Base-by-base conservation (phyloP, 306 rosid genomes). In the Heteromeles arbutifolia region DNA sequence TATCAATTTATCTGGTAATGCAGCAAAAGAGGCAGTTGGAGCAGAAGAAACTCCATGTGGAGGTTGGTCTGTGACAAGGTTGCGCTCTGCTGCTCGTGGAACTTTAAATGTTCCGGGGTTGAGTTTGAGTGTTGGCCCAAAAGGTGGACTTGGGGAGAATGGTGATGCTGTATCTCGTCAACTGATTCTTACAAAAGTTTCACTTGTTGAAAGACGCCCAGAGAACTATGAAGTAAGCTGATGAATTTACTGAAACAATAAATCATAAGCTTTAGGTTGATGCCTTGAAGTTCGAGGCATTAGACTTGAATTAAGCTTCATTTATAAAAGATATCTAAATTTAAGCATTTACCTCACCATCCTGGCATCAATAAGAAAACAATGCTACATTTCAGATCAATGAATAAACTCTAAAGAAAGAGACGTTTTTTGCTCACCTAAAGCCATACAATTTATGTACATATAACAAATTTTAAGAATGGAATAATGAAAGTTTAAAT, bases 171-270 rank as follows among this genome's bases (percentile, higher is more conserved):
- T 92, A 75, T 89, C 92, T 82, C 93, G 99, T 75, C 99, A 96
- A 82, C 97, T 96, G 77, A 89, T 96, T 88, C 98, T 96, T 70
- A 92, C 99, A 54, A 96, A 90, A 85, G 87, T 84, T 79, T 96
- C 99, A 50, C 89, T 96, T 76, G 98, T 90, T 68, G 99, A 96
- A 87, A 96, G 99, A 86, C 99, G 97, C 63, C 99, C 98, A 21
- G 93, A 96, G 81, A 96, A 96, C 89, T 96, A 96, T 71, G 99
- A 96, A 96, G 99, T 96, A 90, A 88, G 99, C 64, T 87, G 86
- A 78, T 56, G 88, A 78, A 73, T 83, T 81, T 82, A 70, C 78
- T 68, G 11, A 37, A 75, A 31, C 65, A 62, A 61, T 73, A 29
- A 34, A 72, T 48, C 21, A 4, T n/a, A 26, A 44, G 65, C 28